phyloP scores from a whole-genome alignment of 129 eudicot genomes.

The Solidago caesia region DNA sequence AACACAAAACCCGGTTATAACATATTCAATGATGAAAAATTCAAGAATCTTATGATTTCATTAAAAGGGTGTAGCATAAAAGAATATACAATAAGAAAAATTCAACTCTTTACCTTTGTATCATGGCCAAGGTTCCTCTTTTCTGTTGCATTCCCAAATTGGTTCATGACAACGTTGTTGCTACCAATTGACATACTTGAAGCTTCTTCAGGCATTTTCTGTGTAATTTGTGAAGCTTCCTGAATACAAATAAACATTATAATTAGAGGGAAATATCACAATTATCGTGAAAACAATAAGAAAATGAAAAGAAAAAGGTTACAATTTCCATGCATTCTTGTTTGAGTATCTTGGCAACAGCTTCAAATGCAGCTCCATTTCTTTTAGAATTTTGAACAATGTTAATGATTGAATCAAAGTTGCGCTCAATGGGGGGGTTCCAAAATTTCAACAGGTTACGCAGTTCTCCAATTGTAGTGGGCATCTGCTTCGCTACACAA shows the following conservation, averaged over 20 bases:
- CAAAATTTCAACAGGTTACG: constrained; percentile 52
- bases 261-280: constrained; percentile 9
- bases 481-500: constrained; percentile 84
- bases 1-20: neutral
- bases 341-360: constrained; percentile 58
- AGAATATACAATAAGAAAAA: too few relatives aligned
- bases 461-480: constrained; percentile 64
- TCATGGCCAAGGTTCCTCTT: neutral
- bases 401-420: constrained; percentile 63
- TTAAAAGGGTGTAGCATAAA: too few relatives aligned
- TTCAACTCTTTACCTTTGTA: neutral
- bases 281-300: neutral
- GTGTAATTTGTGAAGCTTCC: neutral
- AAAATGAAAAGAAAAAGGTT: constrained; percentile 16
- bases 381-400: constrained; percentile 66
- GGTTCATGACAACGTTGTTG: neutral
- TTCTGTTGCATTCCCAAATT: neutral
- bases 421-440: constrained; percentile 66
- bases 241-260: neutral
- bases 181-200: neutral
- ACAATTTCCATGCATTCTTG: constrained; percentile 52
- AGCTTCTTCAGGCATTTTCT: constrained; percentile 4
- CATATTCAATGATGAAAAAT: neutral
- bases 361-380: constrained; percentile 69
- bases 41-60: neutral